phyloP scores from a whole-genome alignment of 495 filamentous ascomycete species.

The Hypomontagnella monticulosa region DNA sequence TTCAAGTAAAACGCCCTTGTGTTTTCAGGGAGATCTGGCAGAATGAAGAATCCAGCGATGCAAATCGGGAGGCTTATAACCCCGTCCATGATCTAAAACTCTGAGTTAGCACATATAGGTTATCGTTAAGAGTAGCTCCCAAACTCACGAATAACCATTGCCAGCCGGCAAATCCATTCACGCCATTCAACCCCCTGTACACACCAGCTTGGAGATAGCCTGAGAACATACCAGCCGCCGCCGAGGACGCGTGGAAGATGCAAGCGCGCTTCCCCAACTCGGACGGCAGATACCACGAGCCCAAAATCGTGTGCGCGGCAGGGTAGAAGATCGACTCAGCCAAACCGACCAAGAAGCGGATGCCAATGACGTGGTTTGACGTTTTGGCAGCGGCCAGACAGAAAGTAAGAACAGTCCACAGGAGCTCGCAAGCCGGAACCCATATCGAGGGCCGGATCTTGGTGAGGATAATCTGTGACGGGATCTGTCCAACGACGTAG shows the following conservation, averaged over 20 bases:
- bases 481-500: constrained; percentile 52
- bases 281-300: constrained; percentile 44
- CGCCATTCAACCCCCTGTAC: constrained; percentile 56
- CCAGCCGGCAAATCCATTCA: constrained; percentile 59
- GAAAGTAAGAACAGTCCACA: constrained; percentile 50
- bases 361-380: constrained; percentile 42
- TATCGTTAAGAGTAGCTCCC: not conserved
- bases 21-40: constrained; percentile 55
- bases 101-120: not conserved
- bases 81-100: constrained; percentile 53
- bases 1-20: constrained; percentile 55
- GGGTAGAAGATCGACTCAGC: constrained; percentile 57
- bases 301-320: constrained; percentile 42
- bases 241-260: constrained; percentile 50
- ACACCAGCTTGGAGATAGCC: constrained; percentile 61
- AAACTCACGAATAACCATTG: constrained; percentile 58
- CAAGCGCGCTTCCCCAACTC: constrained; percentile 49
- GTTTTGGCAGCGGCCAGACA: constrained; percentile 45
- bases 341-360: constrained; percentile 59
- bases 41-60: constrained; percentile 53
- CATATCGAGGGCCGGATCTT: constrained; percentile 54
- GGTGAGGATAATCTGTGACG: constrained; percentile 56
- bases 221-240: constrained; percentile 43
- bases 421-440: constrained; percentile 52
- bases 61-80: constrained; percentile 59